Conservation (phyloP, 2,329 filamentous ascomycete species). For the Tolypocladium tropicale region DNA sequence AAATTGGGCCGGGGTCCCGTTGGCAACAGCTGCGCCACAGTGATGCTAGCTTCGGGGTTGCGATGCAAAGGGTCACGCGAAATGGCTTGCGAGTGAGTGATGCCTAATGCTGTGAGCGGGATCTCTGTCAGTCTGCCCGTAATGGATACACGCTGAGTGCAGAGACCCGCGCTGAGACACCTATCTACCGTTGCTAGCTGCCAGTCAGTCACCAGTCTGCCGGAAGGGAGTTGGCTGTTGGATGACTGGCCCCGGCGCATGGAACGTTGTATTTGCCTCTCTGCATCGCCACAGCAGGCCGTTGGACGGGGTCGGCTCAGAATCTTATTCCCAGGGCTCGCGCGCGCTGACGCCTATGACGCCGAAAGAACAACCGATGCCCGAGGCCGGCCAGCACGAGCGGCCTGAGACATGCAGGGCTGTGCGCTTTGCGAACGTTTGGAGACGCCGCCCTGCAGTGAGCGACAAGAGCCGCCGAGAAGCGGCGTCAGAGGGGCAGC, state of each 20-base stretch:
- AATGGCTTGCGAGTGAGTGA: background rate
- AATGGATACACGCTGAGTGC: too few relatives aligned
- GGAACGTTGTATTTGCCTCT: constrained; percentile 10
- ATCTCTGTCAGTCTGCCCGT: background rate
- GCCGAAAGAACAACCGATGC: background rate
- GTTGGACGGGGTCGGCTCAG: background rate
- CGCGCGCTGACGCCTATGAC: too few relatives aligned
- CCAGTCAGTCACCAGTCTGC: too few relatives aligned
- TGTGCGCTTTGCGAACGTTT: background rate
- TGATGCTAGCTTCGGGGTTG: background rate
- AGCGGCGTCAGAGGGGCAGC: background rate
- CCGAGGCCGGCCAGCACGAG: background rate
- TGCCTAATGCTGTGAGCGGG: background rate
- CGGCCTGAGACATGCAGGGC: background rate
- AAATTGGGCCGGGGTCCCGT: background rate
- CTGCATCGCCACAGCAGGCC: constrained; percentile 2
- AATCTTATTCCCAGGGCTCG: background rate
- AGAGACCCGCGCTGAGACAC: background rate
- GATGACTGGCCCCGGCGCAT: constrained; percentile 2
- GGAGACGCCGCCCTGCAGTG: background rate
- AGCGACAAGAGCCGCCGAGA: background rate
- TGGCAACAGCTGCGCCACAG: background rate
- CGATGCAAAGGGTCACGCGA: background rate
- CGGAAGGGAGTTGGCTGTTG: background rate
- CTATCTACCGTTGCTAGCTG: background rate